Base-by-base conservation (phyloP, 495 filamentous ascomycete genomes). In the Amphirosellinia nigrospora region DNA sequence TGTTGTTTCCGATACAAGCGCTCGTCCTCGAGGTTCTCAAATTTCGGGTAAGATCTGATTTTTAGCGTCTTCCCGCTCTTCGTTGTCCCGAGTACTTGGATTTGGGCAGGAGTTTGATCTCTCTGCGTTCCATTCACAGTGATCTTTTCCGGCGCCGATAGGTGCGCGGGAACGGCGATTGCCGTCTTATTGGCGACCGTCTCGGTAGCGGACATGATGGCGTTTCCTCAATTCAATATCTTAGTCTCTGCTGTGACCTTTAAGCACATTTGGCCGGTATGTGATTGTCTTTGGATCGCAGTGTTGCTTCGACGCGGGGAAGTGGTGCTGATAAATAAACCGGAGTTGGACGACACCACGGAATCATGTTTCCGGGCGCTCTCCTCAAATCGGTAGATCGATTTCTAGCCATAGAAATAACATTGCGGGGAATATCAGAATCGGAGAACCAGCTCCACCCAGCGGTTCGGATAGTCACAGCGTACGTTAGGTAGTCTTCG, bases 1-100 rank as follows among this genome's bases (percentile, higher is more conserved):
- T 90, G 89, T 74, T 92, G 88, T 70, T 91, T 93, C 71, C 90
- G 85, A 82, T 89, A 91, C 68, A 89, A 75, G 23, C 91, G 85
- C 75, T 92, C 86, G 46, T 87, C 87, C 48, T 88, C 83, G 1
- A 84, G 79, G 41, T 84, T 86, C 10, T 85, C 81, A 72, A 90
- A 90, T 55, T 84, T 86, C 38, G 90, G 90, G 64, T 88, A 88
- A 6, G 82, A 83, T 15, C 79, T 79, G 21, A 88, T 81, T 71
- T 84, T 86, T 61, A 87, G 74, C 13, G 72, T 77, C 71, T 79
- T 79, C 7, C 80, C 80, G 9, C 74, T 78, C 28, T 79, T 79
- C 11, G 79, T 80, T 53, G 64, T 79, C n/a, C 80, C 80, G 41
- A 72, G 63, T 4, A 74, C 72, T 63, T 78, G 76, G 34, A 81